These are phyloP conservation scores for Xylariaceae sp. DNA, from an alignment of 2,329 filamentous ascomycete genomes.

Conservation along the genomic window DNA sequence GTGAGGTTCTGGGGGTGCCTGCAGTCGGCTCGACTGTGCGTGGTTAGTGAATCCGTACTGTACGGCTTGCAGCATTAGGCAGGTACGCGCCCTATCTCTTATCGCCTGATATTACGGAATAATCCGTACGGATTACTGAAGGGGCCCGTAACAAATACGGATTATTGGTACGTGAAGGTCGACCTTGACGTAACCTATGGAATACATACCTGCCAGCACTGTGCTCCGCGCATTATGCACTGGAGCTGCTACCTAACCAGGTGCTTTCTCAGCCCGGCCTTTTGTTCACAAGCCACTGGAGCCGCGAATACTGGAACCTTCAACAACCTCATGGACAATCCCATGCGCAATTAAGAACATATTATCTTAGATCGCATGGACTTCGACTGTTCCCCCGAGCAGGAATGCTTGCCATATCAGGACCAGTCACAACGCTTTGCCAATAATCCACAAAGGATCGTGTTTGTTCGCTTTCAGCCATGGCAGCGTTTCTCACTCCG, in stretches of 20 bases:
- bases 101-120: background rate
- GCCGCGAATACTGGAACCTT: no score
- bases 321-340: no score
- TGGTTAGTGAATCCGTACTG: background rate
- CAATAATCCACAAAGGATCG: background rate
- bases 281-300: no score
- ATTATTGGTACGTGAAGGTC: no score
- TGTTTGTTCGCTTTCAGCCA: slow-evolving; percentile 25
- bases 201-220: no score
- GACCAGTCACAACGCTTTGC: background rate
- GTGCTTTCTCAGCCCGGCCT: no score
- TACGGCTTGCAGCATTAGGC: no score
- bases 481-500: slow-evolving; percentile 53
- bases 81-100: slow-evolving; percentile 5
- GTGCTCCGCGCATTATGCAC: no score
- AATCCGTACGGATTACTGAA: background rate
- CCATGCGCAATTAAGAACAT: no score
- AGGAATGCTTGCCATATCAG: background rate
- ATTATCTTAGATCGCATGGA: no score
- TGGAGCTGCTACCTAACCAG: no score
- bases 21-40: background rate
- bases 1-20: background rate
- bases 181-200: no score
- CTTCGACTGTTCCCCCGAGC: background rate
- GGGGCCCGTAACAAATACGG: background rate